Base-by-base conservation (phyloP, 352 stramenopile species). In the Achlya hypogyna region DNA sequence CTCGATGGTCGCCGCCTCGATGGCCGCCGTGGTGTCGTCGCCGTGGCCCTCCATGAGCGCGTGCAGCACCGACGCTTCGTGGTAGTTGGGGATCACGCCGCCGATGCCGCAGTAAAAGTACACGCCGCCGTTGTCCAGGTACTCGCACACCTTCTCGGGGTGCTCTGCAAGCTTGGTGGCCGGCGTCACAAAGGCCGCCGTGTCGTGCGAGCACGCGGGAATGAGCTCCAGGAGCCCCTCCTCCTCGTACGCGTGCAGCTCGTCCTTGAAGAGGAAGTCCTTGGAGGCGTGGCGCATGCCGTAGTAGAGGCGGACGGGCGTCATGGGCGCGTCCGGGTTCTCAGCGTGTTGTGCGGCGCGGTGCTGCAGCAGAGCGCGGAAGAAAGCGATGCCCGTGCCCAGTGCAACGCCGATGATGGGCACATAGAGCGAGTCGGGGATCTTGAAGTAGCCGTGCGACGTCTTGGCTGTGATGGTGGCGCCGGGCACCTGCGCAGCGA, bases 221-320 rank as follows among this genome's bases (percentile, higher is more conserved):
- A 34, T 47, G 16, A 67, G 28, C 31, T 67, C 60, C 45, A 96
- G 74, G 45, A 96, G 68, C 0, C 87, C 87, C 31, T 93, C 83
- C 22, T 79, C 72, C 69, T 93, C 78, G 73, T 93, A 95, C 67
- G 78, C 71, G 63, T 95, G 83, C 25, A 93, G 76, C 71, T 96
- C 86, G 40, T 98, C 90, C 40, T 86, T 80, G 76, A 99, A 99
- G 28, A 99, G 79, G 74, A 96, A 98, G 79, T 99, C 97, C 52
- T 94, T 79, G n/a, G 86, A 70, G 58, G 86, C 84, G 71, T 88
- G 84, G 52, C 96, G 95, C 75, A 91, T 97, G 62, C 97, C 96
- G 84, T 99, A 99, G 82, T 98, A 96, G 20, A 96, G 73, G 34
- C 81, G 83, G 22, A 95, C 78, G 0, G 86, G 83, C 18, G 85